A percentile compares a stretch with the other conserved stretches of the same genome.
These are phyloP conservation scores for Stemphylium lycopersici DNA, from an alignment of 2,329 filamentous ascomycete genomes.

Conservation along the genomic window DNA sequence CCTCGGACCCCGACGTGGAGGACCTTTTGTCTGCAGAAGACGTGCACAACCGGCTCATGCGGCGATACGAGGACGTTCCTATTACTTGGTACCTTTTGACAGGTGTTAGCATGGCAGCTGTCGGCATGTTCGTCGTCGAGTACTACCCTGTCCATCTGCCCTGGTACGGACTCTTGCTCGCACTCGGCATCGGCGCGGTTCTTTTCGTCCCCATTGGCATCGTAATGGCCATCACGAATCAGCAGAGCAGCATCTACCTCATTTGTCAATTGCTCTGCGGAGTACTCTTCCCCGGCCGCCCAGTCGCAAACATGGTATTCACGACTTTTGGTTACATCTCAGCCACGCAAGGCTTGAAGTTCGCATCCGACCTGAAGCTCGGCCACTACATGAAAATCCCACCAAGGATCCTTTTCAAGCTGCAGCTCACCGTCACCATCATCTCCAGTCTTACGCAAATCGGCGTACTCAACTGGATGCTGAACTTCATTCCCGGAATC, in stretches of 20 bases:
- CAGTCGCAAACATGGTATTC: constrained; percentile 92
- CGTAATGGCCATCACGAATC: constrained; percentile 91
- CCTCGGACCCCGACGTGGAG: constrained; percentile 50
- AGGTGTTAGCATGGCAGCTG: constrained; percentile 74
- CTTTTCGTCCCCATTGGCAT: constrained; percentile 92
- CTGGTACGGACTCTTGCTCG: constrained; percentile 84
- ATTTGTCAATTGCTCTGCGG: constrained; percentile 87
- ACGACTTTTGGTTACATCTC: constrained; percentile 91
- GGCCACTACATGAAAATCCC: constrained; percentile 90
- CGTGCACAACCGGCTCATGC: constrained; percentile 84
- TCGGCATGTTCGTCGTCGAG: constrained; percentile 84
- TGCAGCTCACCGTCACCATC: constrained; percentile 76
- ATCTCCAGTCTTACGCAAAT: constrained; percentile 83
- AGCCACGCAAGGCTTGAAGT: constrained; percentile 87
- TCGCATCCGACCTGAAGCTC: constrained; percentile 84
- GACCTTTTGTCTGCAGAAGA: constrained; percentile 74
- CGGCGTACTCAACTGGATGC: constrained; percentile 88
- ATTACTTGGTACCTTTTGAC: constrained; percentile 81
- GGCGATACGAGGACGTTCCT: constrained; percentile 79
- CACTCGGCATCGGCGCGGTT: constrained; percentile 76
- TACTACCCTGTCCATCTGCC: constrained; percentile 79
- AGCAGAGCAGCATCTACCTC: constrained; percentile 84
- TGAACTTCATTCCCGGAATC: constrained; percentile 74
- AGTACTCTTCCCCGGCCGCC: constrained; percentile 79
- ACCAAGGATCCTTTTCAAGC: constrained; percentile 76